Conservation (phyloP, 345 rosid species). For the Eucalyptus erythrocorys region DNA sequence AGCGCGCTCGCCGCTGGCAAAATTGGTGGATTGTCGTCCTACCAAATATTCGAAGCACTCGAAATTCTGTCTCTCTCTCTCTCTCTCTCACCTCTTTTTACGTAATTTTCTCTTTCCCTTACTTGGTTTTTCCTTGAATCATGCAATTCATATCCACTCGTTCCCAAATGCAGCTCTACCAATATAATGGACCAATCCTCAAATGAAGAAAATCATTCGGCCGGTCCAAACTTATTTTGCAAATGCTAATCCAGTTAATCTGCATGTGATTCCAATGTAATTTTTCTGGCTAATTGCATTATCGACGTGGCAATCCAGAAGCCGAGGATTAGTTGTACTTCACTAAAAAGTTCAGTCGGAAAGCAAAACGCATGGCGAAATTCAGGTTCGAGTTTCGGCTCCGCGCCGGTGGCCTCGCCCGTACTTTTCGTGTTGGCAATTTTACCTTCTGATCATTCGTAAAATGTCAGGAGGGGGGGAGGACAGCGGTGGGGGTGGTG, state of each 20-base stretch:
- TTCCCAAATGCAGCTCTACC: not conserved
- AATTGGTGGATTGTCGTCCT: not conserved
- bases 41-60: not conserved
- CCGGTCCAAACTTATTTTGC: accelerated
- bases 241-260: accelerated
- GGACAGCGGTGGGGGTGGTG: not conserved
- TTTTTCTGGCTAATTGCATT: too few species aligned
- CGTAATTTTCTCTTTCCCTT: not conserved
- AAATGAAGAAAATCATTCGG: not conserved
- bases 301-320: accelerated
- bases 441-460: not conserved
- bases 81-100: not conserved
- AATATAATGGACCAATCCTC: not conserved
- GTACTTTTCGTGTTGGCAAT: not conserved
- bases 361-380: accelerated
- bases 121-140: not conserved
- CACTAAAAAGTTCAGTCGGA: not conserved
- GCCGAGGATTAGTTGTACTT: not conserved
- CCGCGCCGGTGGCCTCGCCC: accelerated
- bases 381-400: not conserved
- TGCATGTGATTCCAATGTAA: too few species aligned
- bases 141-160: not conserved
- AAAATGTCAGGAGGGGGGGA: not conserved
- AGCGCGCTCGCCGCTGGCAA: not conserved
- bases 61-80: not conserved